Conservation (phyloP, 768 basidiomycete genomes). For the Podaxis carcinomalis region DNA sequence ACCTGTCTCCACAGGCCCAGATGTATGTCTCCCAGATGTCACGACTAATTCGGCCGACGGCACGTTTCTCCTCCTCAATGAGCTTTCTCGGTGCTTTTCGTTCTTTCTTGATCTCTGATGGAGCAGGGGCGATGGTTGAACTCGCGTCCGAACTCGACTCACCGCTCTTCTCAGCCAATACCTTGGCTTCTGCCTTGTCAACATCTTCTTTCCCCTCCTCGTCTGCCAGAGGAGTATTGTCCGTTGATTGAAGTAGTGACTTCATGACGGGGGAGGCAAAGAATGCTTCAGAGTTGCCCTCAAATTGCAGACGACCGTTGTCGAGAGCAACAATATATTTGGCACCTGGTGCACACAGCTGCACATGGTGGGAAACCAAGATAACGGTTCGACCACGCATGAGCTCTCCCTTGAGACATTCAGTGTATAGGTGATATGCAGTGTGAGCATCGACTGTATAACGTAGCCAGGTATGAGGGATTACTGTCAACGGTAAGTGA, state of each 20-base stretch:
- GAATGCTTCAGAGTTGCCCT: slow-evolving; percentile 65
- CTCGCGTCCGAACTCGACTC: slow-evolving; percentile 30
- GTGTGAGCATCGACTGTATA: slow-evolving; percentile 83
- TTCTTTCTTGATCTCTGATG: slow-evolving; percentile 23
- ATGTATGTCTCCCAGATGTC: slow-evolving; percentile 55
- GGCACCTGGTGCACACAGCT: slow-evolving; percentile 79
- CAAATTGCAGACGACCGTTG: slow-evolving; percentile 73
- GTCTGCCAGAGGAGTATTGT: slow-evolving; percentile 40
- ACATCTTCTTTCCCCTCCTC: slow-evolving; percentile 39
- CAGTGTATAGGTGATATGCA: slow-evolving; percentile 79
- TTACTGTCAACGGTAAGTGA: not conserved
- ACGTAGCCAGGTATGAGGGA: not conserved
- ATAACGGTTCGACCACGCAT: slow-evolving; percentile 81
- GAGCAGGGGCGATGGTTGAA: slow-evolving; percentile 37
- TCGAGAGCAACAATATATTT: slow-evolving; percentile 80
- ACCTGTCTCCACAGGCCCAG: slow-evolving; percentile 37
- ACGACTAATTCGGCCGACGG: slow-evolving; percentile 62
- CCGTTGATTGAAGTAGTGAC: slow-evolving; percentile 59
- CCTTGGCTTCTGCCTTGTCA: slow-evolving; percentile 36
- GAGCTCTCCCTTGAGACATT: slow-evolving; percentile 82
- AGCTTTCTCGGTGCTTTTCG: slow-evolving; percentile 65
- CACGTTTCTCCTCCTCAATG: slow-evolving; percentile 80
- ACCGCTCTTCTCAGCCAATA: slow-evolving; percentile 43
- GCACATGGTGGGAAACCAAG: slow-evolving; percentile 93
- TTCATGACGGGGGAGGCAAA: slow-evolving; percentile 60